Evolutionary conservation across 2,329 filamentous ascomycete species (phyloP).

Genomic region (Delphinella strobiligena): DNA sequence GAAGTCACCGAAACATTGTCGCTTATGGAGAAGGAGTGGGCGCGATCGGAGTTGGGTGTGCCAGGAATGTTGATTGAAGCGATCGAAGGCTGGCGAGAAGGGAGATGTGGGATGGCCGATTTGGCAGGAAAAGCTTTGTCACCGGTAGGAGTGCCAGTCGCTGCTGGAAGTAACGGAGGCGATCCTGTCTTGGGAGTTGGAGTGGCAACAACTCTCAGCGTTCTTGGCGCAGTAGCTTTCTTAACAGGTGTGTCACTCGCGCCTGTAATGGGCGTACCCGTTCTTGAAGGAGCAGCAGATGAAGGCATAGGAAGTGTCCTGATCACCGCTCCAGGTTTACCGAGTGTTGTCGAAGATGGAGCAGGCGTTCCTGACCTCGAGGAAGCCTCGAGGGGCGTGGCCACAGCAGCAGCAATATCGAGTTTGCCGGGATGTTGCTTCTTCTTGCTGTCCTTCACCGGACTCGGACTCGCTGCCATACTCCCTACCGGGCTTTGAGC

Average conservation of each 20-base stretch:
- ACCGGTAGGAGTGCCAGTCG: conserved; percentile 23
- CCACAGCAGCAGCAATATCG: conserved; percentile 31
- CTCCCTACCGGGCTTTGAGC: background rate
- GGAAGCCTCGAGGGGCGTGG: conserved; percentile 12
- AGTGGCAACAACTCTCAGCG: conserved; percentile 56
- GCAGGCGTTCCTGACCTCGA: conserved; percentile 7
- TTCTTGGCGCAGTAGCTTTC: conserved; percentile 44
- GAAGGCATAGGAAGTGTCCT: background rate
- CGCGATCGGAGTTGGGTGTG: conserved; percentile 58
- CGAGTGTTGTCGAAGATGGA: background rate
- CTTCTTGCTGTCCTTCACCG: conserved; percentile 15
- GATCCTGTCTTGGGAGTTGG: conserved; percentile 52
- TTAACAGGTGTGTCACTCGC: conserved; percentile 29
- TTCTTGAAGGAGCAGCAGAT: background rate
- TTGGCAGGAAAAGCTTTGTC: conserved; percentile 16
- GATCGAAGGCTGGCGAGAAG: conserved; percentile 41
- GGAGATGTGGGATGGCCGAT: conserved; percentile 23
- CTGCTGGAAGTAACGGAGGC: conserved; percentile 25
- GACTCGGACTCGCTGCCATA: background rate
- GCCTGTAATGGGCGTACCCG: background rate
- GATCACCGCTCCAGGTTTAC: background rate
- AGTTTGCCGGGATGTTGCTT: conserved; percentile 32
- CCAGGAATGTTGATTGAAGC: conserved; percentile 53
- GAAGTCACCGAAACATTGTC: conserved; percentile 67
- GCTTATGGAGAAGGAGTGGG: conserved; percentile 35